A percentile compares a stretch with the other conserved stretches of the same genome.
These are phyloP conservation scores for Ophiocordyceps robertsii DNA, from an alignment of 2,329 filamentous ascomycete species.

Conservation along the genomic window DNA sequence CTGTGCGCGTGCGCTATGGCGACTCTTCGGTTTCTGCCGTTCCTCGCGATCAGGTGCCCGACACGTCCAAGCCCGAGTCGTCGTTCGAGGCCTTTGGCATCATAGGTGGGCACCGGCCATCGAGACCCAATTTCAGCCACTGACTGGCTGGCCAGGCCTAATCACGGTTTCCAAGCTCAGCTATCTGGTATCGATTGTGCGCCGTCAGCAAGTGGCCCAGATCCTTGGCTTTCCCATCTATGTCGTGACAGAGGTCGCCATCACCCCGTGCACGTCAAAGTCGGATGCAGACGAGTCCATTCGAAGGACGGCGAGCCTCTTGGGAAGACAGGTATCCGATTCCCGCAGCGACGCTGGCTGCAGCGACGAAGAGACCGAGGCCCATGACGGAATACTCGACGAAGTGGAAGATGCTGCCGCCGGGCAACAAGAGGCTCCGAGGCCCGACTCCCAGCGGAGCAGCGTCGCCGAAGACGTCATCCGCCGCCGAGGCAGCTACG, in stretches of 20 bases:
- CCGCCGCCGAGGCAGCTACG: conserved; percentile 67
- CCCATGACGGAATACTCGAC: conserved; percentile 20
- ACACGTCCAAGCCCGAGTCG: conserved; percentile 27
- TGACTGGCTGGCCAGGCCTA: conserved; percentile 44
- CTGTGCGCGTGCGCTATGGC: conserved; percentile 59
- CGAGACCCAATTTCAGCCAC: not conserved
- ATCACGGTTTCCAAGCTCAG: conserved; percentile 68
- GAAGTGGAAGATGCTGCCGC: conserved; percentile 29
- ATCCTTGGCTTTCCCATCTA: conserved; percentile 74
- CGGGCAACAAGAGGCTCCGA: conserved; percentile 16
- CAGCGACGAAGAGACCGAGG: conserved; percentile 31
- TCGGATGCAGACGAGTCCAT: conserved; percentile 63
- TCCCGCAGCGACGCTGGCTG: conserved; percentile 26
- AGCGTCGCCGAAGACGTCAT: conserved; percentile 86
- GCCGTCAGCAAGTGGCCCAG: conserved; percentile 77
- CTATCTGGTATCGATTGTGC: conserved; percentile 78
- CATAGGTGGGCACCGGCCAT: conserved; percentile 28
- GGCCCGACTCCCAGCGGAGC: conserved; percentile 25
- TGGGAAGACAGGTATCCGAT: conserved; percentile 26
- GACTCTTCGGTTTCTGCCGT: conserved; percentile 33
- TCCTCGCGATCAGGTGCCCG: conserved; percentile 30
- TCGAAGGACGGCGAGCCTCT: conserved; percentile 35
- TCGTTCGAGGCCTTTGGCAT: conserved; percentile 48
- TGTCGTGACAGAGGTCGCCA: conserved; percentile 72
- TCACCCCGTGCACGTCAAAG: conserved; percentile 77